Evolutionary conservation across 2,329 filamentous ascomycete species (phyloP), one percentile per base, ranked within the genome.

Genomic region (Colletotrichum spaethianum): DNA sequence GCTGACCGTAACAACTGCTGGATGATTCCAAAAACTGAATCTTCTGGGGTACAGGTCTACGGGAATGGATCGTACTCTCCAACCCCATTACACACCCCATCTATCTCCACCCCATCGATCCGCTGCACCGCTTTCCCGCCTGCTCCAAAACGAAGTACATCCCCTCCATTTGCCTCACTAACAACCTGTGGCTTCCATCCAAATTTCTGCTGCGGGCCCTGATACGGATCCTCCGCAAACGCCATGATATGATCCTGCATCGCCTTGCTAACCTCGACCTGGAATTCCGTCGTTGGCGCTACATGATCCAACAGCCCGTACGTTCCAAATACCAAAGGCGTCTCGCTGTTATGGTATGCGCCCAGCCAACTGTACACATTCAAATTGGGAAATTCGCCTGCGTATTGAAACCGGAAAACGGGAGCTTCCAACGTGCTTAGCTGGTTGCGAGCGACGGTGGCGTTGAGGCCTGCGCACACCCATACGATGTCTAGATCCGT

Each of bases 311-410:
- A 63, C 20, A 77, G 69, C 3, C 65, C 61, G 66, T 83, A 81
- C 1, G 83, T 84, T 2, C 82, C 83, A 74, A 84, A 82, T 33
- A 81, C 72, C 74, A 84, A 70, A 16, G 81, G 79, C 28, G 82
- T 75, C 60, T 85, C 82, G 8, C 77, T 76, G 50, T 77, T 78
- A 70, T 86, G 84, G 63, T 82, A 86, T 1, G 83, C 83, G 7
- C 83, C 83, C 55, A 85, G 77, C 82, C 83, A 86, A 2, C 76
- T 70, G 33, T 76, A 76, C 0, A 80, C 80, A 18, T 79, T 79
- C 61, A 85, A 79, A 70, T 86, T 85, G 26, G 81, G 76, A 74
- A 83, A 85, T 64, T 82, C 81, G 60, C 83, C 83, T 3, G 78
- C 78, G 72, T 83, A 84, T 56, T 80, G 76, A 74, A 83, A 85